phyloP scores from a whole-genome alignment of 805 yeast genomes.

The Wickerhamomyces silvicola region DNA sequence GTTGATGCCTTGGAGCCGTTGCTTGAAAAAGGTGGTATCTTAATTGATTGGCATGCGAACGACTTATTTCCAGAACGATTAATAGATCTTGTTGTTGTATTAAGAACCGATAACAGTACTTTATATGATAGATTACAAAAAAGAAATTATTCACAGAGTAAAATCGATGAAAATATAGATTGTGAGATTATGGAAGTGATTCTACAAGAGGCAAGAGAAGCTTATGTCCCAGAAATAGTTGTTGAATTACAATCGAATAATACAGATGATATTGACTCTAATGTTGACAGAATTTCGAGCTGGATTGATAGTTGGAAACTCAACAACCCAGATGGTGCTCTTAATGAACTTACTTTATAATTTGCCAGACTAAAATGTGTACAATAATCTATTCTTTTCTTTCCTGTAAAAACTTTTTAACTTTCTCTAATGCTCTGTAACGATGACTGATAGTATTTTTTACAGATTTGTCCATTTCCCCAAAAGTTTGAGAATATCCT shows the following conservation, averaged over 20 bases:
- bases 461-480: conserved; percentile 72
- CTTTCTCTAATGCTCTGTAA: conserved; percentile 70
- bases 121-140: conserved; percentile 70
- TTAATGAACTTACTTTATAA: conserved; percentile 35
- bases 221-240: conserved; percentile 73
- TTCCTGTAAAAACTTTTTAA: conserved; percentile 47
- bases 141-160: conserved; percentile 74
- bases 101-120: conserved; percentile 66
- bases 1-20: conserved; percentile 76
- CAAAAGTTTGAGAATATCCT: conserved; percentile 72
- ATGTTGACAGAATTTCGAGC: conserved; percentile 62
- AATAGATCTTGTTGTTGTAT: conserved; percentile 87
- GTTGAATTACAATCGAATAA: conserved; percentile 71
- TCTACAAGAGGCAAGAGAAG: conserved; percentile 77
- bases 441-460: conserved; percentile 88
- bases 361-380: background rate
- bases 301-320: conserved; percentile 77
- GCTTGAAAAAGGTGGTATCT: conserved; percentile 76
- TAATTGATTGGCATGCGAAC: conserved; percentile 97
- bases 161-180: conserved; percentile 87
- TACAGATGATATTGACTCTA: conserved; percentile 74
- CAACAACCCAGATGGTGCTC: conserved; percentile 57
- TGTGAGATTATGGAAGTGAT: conserved; percentile 96
- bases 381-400: conserved; percentile 14
- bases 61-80: conserved; percentile 91